Evolutionary conservation across 352 stramenopile species (phyloP), one percentile per base, ranked within the genome.

Genomic region (Pythium angustatum): DNA sequence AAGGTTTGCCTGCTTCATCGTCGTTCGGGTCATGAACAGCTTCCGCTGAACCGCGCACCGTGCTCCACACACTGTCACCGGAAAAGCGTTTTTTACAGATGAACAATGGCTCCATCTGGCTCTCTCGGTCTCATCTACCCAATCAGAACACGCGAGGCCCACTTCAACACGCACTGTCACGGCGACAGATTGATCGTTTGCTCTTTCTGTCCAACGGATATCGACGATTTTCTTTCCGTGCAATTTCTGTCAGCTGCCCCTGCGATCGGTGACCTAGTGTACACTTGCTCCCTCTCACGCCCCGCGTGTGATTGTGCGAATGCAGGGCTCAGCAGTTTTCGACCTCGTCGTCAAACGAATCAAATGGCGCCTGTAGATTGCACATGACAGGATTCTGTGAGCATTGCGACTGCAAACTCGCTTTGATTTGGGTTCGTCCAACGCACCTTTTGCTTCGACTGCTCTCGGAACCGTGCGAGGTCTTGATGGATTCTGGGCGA

Each of bases 401-500:
- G 3, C n/a, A 31, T 55, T n/a, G n/a, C n/a, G n/a, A n/a, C n/a
- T n/a, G n/a, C n/a, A n/a, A n/a, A n/a, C n/a, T n/a, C n/a, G n/a
- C n/a, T n/a, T n/a, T n/a, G n/a, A n/a, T n/a, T n/a, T n/a, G n/a
- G n/a, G n/a, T n/a, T n/a, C n/a, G n/a, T n/a, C 47, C 27, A 47
- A 31, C 56, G 40, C 49, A 76, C 78, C 75, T 83, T 84, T 66
- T 79, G 66, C 44, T 90, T 90, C 9, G 75, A 75, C 28, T 80
- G 72, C 47, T 91, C 64, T 33, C 77, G 78, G 49, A 79, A 91
- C 26, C 79, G 84, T 14, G 73, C 80, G 21, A 93, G 65, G 19
- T 91, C 84, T 8, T 72, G 69, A 44, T 90, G 82, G 64, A 90
- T 91, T 7, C 77, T 87, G 15, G 81, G 80, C 12, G 84, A 93